Base-by-base conservation (phyloP, 2,329 filamentous ascomycete genomes). In the Stachybotrys echinatus region DNA sequence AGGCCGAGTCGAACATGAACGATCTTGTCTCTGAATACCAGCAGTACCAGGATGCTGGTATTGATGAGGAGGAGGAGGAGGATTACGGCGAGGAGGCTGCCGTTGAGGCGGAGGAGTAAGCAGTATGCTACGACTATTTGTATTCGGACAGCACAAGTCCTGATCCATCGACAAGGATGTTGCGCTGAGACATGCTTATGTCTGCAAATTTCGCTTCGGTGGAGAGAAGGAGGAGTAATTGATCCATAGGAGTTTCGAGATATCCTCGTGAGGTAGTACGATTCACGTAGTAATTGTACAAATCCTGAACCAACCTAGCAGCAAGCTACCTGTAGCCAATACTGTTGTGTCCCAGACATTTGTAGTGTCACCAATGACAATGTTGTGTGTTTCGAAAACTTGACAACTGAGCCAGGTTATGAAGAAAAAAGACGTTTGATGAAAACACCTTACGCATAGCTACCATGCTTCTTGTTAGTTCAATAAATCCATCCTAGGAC, bases 1-100 rank as follows among this genome's bases (percentile, higher is more conserved):
- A 99, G 84, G 94, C 94, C 65, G 94, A 99, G 87, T 95, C 89
- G 78, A 99, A 99, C 84, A 97, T 99, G 94, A 97, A 99, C 82
- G 94, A 99, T 75, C 81, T 99, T 70, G 92, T 99, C 66, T 95
- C 91, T 55, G 94, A 99, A 77, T 99, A 99, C 83, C 94, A 97
- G 85, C 94, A 99, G 77, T 99, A 99, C 86, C 94, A 99, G 85
- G 94, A 99, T 75, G 94, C 94, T 71, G 89, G 89, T 67, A 84
- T 96, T 75, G 95, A 94, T 55, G 94, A 99, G 77, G 92, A 90
- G 65, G 92, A 97, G 77, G 92, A 96, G 78, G 92, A 96, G 77
- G 90, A 95, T 71, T 92, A 92, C 71, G 88, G 87, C 65, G 90
- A 94, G 80, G 92, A 96, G 75, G 81, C 79, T 58, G 84, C 84